These are phyloP conservation scores for Coprinopsis strossmayeri DNA, from an alignment of 768 basidiomycete species.

Conservation along the genomic window DNA sequence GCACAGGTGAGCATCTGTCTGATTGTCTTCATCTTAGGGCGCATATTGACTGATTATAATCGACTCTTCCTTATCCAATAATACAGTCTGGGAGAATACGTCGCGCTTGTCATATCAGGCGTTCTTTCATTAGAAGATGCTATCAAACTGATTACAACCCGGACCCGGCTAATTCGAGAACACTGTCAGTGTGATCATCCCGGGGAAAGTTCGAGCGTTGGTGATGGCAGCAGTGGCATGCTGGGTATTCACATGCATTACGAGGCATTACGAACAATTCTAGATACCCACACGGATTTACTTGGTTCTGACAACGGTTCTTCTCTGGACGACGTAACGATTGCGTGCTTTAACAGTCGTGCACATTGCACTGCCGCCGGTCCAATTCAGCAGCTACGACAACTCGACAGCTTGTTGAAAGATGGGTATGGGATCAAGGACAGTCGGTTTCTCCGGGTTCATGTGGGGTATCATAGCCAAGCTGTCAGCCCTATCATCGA, in stretches of 20 bases:
- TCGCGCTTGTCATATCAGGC: slow-evolving; percentile 57
- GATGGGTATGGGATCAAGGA: slow-evolving; percentile 23
- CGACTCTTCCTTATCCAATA: too few relatives aligned
- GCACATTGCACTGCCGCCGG: slow-evolving; percentile 57
- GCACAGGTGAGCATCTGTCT: slow-evolving; percentile 48
- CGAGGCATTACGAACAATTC: slow-evolving; percentile 24
- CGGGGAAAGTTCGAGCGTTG: too few relatives aligned
- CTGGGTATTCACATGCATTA: slow-evolving; percentile 41
- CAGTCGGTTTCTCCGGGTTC: slow-evolving; percentile 35
- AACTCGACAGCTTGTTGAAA: slow-evolving; percentile 37
- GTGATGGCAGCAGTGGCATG: slow-evolving; percentile 48
- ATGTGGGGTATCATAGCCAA: slow-evolving; percentile 62
- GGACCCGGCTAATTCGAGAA: slow-evolving; percentile 50
- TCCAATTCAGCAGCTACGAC: slow-evolving; percentile 32
- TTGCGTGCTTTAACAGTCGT: slow-evolving; percentile 61
- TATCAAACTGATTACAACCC: slow-evolving; percentile 47
- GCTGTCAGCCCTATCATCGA: slow-evolving; percentile 53
- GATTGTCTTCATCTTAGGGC: slow-evolving; percentile 6
- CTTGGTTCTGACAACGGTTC: slow-evolving; percentile 30
- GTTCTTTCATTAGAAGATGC: slow-evolving; percentile 53
- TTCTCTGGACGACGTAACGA: too few relatives aligned
- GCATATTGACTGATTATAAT: too few relatives aligned
- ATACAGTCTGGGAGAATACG: slow-evolving; percentile 78
- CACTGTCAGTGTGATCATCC: too few relatives aligned
- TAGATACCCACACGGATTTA: slow-evolving; percentile 27